Evolutionary conservation across 441 rosid species (phyloP), one percentile per base, ranked within the genome.

Genomic region (Adansonia grandidieri): DNA sequence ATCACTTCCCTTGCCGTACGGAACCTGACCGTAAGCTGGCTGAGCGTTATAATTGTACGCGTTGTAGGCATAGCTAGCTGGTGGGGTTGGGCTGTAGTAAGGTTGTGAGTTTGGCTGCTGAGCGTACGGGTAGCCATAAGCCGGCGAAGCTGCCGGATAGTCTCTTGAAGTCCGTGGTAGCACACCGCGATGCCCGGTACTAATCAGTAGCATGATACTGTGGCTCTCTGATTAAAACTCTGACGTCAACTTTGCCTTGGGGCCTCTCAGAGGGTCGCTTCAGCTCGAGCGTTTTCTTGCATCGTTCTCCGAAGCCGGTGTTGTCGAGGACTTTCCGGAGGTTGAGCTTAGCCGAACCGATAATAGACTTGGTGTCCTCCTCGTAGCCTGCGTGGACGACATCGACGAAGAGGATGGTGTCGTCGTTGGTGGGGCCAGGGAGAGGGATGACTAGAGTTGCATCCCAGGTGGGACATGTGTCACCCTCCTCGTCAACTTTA

Each of bases 221-320:
- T 2, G 87, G 75, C 5, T 86, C 89, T 53, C 80, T 68, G 37
- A 93, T 76, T 32, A 78, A 54, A 28, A 93, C 89, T 51, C 19
- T 57, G 13, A 57, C 62, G 62, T 57, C 13, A 9, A 57, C 28
- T 57, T 57, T 91, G 2, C 98, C 98, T 0, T 95, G 98, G 1
- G 98, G 97, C 6, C 97, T 79, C 8, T 97, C 97, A 0, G 98
- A 95, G 1, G 97, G 95, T 44, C 98, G 97, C 86, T 90, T 91
- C 77, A 95, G 89, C 54, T 85, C 78, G 79, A 93, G 87, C 2
- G 79, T 71, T 20, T 86, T 85, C 63, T 2, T 42, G 22, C 28
- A 0, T 0, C 84, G 81, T 58, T 85, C 86, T 1, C 88, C 91
- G n/a, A 85, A 14, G 19, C 94, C 95, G 47, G 48, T 89, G 1